These are phyloP conservation scores for Cercophora sp. DNA, from an alignment of 495 filamentous ascomycete species.

Conservation along the genomic window DNA sequence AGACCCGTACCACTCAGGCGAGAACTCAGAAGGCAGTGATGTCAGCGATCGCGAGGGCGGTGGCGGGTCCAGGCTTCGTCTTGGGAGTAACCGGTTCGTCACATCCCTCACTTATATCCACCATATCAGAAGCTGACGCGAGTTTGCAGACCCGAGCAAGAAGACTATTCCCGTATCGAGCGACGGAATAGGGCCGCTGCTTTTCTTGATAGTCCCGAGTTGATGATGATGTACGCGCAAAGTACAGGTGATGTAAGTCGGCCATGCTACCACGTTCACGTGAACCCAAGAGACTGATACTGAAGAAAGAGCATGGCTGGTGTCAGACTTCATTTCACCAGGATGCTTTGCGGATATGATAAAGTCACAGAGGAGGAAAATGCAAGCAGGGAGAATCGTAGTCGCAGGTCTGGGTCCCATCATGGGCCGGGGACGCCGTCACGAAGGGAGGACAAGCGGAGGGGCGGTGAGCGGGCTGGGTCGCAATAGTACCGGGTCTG, in stretches of 20 bases:
- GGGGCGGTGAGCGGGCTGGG: constrained; percentile 16
- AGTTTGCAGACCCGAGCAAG: constrained; percentile 16
- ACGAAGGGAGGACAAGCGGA: constrained; percentile 17
- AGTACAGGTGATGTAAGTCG: constrained; percentile 41
- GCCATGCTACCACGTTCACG: background rate
- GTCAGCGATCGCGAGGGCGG: constrained; percentile 20
- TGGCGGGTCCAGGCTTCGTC: constrained; percentile 9
- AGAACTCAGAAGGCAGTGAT: constrained; percentile 26
- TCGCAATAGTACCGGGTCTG: too few relatives aligned
- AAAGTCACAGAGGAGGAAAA: background rate
- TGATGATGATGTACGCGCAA: constrained; percentile 51
- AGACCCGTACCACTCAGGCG: constrained; percentile 38
- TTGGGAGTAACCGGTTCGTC: constrained; percentile 15
- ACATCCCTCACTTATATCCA: background rate
- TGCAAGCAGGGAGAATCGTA: background rate
- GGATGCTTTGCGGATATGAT: constrained; percentile 43
- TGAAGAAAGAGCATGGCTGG: constrained; percentile 39
- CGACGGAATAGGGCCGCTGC: constrained; percentile 39
- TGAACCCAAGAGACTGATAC: background rate
- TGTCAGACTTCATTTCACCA: constrained; percentile 46
- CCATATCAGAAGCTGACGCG: too few relatives aligned
- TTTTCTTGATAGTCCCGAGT: constrained; percentile 47
- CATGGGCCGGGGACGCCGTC: too few relatives aligned
- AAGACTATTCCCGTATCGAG: constrained; percentile 30
- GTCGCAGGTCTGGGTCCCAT: too few relatives aligned